Evolutionary conservation across 2,329 filamentous ascomycete genomes (phyloP), one percentile per base, ranked within the genome.

Genomic region (Cytospora chrysosperma): DNA sequence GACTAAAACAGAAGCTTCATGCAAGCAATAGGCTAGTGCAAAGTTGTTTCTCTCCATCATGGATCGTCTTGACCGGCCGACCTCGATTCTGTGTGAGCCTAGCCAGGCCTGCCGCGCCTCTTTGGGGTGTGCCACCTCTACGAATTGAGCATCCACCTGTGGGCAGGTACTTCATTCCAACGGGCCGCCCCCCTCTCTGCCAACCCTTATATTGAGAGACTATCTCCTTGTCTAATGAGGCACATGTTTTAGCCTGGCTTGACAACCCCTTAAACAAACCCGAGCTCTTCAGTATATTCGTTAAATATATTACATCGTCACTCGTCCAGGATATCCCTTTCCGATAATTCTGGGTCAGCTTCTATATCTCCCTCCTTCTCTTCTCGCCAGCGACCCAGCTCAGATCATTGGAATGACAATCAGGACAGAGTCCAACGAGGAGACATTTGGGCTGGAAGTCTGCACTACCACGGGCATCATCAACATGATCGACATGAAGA

Each of bases 11-110:
- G 56, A 62, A 55, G 60, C 61, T 63, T 65, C 64, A 65, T 65
- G 64, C 64, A 63, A 63, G 56, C 64, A 65, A 65, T 65, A 65
- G 64, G 64, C 56, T 63, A 61, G 64, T 59, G 64, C 60, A 65
- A 61, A 61, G 61, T 63, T 65, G 64, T 63, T 62, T 65, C 61
- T 56, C 60, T 53, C 53, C 55, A 60, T 56, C 61, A 55, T 51
- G 55, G 60, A 62, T 62, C 60, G 51, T 56, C 57, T 64, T n/a
- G 62, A 57, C 53, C 40, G 62, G 43, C 54, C 62, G 56, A 56
- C 47, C 58, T 61, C 57, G 51, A 50, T 56, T 51, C 55, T 62
- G 50, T 58, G 30, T 40, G 37, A 52, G 63, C 30, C 32, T 62
- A 55, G 26, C 55, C 52, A 59, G 47, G 51, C 53, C 49, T 63